Conservation (phyloP, 1,284 basidiomycete genomes). For the Vanrija humicola region DNA sequence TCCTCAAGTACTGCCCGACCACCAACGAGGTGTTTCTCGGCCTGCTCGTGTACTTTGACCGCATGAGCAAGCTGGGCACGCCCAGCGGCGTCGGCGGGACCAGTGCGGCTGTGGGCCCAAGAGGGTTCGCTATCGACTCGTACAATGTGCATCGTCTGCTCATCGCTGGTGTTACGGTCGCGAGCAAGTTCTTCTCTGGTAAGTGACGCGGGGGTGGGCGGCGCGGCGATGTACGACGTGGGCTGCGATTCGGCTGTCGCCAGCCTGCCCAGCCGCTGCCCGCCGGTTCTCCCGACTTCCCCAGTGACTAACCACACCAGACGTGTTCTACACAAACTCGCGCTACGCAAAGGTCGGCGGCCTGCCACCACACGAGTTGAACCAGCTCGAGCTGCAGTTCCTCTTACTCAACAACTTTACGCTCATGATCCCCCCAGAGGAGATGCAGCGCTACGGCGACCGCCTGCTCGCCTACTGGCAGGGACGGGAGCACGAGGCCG, state of each 20-base stretch:
- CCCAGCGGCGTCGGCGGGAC: constrained; percentile 30
- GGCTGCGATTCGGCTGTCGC: neutral
- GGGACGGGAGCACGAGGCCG: constrained; percentile 26
- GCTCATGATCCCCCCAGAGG: constrained; percentile 77
- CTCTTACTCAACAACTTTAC: constrained; percentile 92
- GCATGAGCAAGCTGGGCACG: constrained; percentile 56
- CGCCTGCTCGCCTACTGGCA: constrained; percentile 63
- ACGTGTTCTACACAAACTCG: constrained; percentile 99
- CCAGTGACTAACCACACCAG: constrained; percentile 42
- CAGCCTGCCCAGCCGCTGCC: no score
- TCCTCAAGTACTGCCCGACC: constrained; percentile 96
- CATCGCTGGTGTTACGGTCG: constrained; percentile 95
- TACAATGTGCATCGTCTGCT: constrained; percentile 95
- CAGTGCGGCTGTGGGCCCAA: constrained; percentile 26
- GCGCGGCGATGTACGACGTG: neutral
- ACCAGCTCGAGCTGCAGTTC: constrained; percentile 96
- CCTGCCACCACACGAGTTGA: constrained; percentile 86
- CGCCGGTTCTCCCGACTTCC: neutral
- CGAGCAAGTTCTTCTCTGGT: constrained; percentile 92
- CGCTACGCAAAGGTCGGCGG: constrained; percentile 98
- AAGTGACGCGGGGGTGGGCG: constrained; percentile 14
- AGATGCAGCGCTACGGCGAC: constrained; percentile 93
- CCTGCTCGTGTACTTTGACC: constrained; percentile 93
- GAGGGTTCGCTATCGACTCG: constrained; percentile 89
- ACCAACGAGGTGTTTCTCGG: constrained; percentile 97